Conservation (phyloP, 805 yeast genomes). For the Suhomyces prunicola region DNA sequence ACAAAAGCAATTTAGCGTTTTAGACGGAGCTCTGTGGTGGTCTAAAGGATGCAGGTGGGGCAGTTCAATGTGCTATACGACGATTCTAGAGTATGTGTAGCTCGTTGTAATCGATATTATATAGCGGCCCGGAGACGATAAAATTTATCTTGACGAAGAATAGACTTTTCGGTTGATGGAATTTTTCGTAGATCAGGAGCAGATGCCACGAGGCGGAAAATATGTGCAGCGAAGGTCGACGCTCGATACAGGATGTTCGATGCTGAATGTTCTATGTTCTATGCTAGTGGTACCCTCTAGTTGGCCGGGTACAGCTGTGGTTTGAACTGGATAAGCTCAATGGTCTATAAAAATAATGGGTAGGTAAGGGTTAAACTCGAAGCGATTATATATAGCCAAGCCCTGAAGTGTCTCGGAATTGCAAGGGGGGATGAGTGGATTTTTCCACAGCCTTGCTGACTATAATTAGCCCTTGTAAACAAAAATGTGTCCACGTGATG, state of each 20-base stretch:
- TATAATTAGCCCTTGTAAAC: neutral
- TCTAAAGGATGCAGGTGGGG: neutral
- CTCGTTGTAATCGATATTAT: neutral
- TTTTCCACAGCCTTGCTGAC: neutral
- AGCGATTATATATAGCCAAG: neutral
- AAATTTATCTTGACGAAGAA: neutral
- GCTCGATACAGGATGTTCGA: neutral
- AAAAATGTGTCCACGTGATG: neutral
- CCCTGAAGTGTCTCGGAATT: neutral
- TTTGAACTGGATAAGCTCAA: neutral
- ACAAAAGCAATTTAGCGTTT: neutral
- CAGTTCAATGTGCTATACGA: neutral
- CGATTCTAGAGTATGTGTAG: neutral
- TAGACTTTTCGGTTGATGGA: neutral
- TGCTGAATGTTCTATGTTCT: neutral
- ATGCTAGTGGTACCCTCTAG: neutral
- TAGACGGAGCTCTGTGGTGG: neutral
- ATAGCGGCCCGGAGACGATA: neutral
- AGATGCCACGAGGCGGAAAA: neutral
- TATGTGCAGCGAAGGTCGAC: neutral
- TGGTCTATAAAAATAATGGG: neutral
- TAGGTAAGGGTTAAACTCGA: neutral
- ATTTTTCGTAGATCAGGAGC: neutral
- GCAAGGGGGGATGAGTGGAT: neutral
- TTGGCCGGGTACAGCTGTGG: neutral